A percentile compares a stretch with the other conserved stretches of the same genome.
These are phyloP conservation scores for Toxoplasma gondii DNA, from an alignment of 169 alveolate genomes.

Conservation along the genomic window DNA sequence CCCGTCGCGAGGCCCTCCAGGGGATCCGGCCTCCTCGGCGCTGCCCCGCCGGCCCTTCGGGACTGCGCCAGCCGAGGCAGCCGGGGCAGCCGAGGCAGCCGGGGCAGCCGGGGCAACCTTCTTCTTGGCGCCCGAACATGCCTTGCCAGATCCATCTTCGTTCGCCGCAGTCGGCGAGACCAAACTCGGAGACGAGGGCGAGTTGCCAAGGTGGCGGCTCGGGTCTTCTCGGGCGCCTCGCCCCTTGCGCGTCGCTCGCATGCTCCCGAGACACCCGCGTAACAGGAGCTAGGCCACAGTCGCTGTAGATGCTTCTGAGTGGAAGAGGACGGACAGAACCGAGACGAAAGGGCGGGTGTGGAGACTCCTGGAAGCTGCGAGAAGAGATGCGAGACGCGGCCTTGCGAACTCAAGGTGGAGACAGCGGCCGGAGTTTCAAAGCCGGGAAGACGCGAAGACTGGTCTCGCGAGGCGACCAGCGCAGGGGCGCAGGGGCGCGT, in stretches of 20 bases:
- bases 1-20: neutral
- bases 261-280: neutral
- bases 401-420: no score
- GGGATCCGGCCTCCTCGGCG: neutral
- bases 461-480: no score
- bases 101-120: neutral
- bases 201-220: neutral
- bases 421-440: no score
- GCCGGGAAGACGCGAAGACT: no score
- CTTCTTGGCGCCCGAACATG: neutral
- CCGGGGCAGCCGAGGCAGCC: neutral
- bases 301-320: neutral
- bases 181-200: neutral
- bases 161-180: neutral
- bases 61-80: neutral
- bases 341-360: no score
- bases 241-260: neutral
- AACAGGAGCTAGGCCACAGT: neutral
- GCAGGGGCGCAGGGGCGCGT: no score
- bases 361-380: no score
- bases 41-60: constrained; percentile 12
- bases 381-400: no score
- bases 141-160: neutral
- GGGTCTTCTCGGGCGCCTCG: neutral
- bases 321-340: neutral